Evolutionary conservation across 139 green algal genomes (phyloP), one percentile per base, ranked within the genome.

Genomic region (Coelastrella sp.): DNA sequence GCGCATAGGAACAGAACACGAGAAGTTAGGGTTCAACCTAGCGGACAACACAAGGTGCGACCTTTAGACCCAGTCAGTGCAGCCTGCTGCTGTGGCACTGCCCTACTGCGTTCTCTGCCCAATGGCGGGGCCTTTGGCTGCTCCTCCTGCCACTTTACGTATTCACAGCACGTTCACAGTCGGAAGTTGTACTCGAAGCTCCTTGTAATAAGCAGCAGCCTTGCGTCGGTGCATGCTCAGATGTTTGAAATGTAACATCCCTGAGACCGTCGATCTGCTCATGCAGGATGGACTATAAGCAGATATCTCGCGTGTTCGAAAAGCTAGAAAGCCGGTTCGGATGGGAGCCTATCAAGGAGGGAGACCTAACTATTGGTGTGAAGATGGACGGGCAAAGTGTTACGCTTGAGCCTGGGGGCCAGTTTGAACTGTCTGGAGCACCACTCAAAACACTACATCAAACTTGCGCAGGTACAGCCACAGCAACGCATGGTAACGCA

Each of bases 1-100:
- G 76, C 98, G 98, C 78, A 99, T 99, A 87, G 98, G 98, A 54
- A 99, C 98, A 8, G 98, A 99, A 94, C 98, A 99, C 90, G 98
- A 99, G 92, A 99, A 99, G 95, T 94, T 99, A 32, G 98, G 96
- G 2, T 99, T 98, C 92, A 94, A 97, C 84, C 68, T 96, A 14
- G 60, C 65, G 7, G 92, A 96, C 91, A 95, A 95, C 23, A 65
- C 58, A n/a, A 76, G 61, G 61, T 68, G 61, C 10, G 61, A 68
- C 10, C 10, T 68, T 7, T 10, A 68, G 10, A 68, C 61, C 61
- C 10, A 10, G 7, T 7, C 61, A 10, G 10, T 68, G 61, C 7
- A 7, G 10, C 10, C 61, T 68, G 61, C 7, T 68, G 10, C 10
- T 68, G 61, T 68, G 61, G n/a, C n/a, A n/a, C n/a, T n/a, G n/a